A percentile compares a stretch with the other conserved stretches of the same genome.
phyloP scores from a whole-genome alignment of 352 stramenopile species.

The Phytophthora idaei region DNA sequence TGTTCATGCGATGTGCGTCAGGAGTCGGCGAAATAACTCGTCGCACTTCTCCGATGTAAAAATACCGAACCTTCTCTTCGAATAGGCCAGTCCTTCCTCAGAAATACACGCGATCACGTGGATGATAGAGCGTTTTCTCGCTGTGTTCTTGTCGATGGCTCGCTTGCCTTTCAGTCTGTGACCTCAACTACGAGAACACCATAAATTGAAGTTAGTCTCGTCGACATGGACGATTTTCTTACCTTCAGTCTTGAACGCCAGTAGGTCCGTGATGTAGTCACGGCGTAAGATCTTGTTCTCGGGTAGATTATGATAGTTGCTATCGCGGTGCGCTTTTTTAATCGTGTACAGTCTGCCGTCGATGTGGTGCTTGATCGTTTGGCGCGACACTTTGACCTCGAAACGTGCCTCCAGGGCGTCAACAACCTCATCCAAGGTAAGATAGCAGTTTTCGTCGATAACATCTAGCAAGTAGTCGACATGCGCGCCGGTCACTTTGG shows the following conservation, averaged over 20 bases:
- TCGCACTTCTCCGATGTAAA: not conserved
- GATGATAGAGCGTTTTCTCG: not conserved
- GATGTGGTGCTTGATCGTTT: not conserved
- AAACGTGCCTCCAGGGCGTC: not conserved
- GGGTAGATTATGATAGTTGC: not conserved
- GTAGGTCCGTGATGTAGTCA: not conserved
- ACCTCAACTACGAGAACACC: not conserved
- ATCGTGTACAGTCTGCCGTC: not conserved
- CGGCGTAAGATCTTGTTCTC: not conserved
- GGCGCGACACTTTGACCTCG: not conserved
- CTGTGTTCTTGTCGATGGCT: not conserved
- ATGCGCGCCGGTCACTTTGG: not conserved
- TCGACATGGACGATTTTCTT: not conserved
- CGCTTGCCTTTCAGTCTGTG: not conserved
- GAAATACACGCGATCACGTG: not conserved
- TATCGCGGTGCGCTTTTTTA: not conserved
- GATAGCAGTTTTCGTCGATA: not conserved
- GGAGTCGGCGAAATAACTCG: not conserved
- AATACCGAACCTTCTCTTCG: not conserved
- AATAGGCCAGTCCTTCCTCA: not conserved
- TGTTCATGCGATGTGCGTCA: not conserved
- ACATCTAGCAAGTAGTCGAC: not conserved
- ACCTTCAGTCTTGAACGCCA: not conserved
- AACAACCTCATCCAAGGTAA: not conserved
- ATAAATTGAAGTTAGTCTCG: not conserved